Evolutionary conservation across 164 flowering plant genomes (phyloP), one percentile per base, ranked within the genome.

Genomic region (Vitis rupestris): DNA sequence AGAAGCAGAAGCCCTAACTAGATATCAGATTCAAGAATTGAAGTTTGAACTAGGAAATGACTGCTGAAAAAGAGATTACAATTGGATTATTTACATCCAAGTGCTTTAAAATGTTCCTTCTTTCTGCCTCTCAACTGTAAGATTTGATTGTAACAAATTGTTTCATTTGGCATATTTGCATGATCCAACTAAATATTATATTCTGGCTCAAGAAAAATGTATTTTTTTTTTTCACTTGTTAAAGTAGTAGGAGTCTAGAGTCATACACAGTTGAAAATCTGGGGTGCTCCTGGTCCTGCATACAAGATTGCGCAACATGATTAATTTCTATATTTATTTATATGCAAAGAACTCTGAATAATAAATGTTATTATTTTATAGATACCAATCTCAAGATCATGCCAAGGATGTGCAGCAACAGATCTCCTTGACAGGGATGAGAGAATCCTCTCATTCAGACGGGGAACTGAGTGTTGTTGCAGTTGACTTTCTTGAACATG

Each of bases 331-430:
- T 4, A 4, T 12, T 49, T 44, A 27, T 19, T 12, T 48, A 66
- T 47, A 70, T 19, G 8, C 50, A 64, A 62, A 13, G 29, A 47
- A 50, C 10, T 12, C 16, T 17, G 10, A 57, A 65, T n/a, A 66
- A 10, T 14, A 13, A 44, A 61, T 10, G 68, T 30, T 10, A 55
- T 53, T 3, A 12, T 11, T 50, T 8, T 17, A 61, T 47, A 54
- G 27, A 59, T 87, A 89, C 93, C 93, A 70, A 89, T 85, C 71
- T 89, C 93, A 73, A 89, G 91, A 83, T 89, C 94, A 76, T 86
- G 94, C 94, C 94, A 89, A 66, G 94, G 94, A 75, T 89, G 94
- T 48, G 94, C 94, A 79, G 91, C 94, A 50, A 84, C 88, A 15
- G 91, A 84, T 84, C 94, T 83, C 81, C 86, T 85, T 47, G 91